These are phyloP conservation scores for Arachnopeziza araneosa DNA, from an alignment of 2,329 filamentous ascomycete species.

Conservation along the genomic window DNA sequence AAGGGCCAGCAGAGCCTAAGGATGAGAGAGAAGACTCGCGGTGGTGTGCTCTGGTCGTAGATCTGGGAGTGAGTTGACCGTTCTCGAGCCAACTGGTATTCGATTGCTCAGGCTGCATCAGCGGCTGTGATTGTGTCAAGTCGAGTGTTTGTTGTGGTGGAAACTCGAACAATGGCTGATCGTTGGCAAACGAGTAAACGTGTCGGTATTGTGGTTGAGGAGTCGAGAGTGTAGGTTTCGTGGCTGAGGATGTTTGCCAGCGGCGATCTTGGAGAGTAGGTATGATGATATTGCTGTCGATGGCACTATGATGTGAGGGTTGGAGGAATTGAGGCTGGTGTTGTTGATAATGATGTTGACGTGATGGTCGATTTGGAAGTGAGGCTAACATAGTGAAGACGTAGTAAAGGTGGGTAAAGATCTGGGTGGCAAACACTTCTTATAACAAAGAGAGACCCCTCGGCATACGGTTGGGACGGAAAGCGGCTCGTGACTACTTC, in stretches of 20 bases:
- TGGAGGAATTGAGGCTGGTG: constrained; percentile 7
- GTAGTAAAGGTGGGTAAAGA: background rate
- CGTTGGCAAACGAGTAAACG: constrained; percentile 19
- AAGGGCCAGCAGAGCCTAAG: constrained; percentile 52
- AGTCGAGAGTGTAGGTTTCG: constrained; percentile 7
- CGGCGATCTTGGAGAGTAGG: background rate
- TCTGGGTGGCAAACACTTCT: background rate
- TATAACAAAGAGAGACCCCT: background rate
- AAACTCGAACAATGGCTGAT: constrained; percentile 24
- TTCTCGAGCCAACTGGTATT: constrained; percentile 26
- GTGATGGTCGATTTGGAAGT: constrained; percentile 7
- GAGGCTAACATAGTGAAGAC: constrained; percentile 11
- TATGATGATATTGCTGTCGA: constrained; percentile 1
- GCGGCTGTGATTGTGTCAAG: background rate
- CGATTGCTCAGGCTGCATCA: constrained; percentile 4
- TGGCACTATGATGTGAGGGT: constrained; percentile 7
- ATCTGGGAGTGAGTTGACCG: constrained; percentile 30
- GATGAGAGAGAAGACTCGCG: constrained; percentile 58
- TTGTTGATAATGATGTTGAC: constrained; percentile 5
- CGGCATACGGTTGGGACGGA: background rate
- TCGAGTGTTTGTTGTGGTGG: constrained; percentile 13
- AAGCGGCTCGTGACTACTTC: background rate
- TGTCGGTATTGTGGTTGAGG: constrained; percentile 13
- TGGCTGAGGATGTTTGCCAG: background rate
- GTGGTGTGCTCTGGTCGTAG: constrained; percentile 39